These are phyloP conservation scores for Buxus sempervirens DNA, from an alignment of 164 flowering plant genomes.

Conservation along the genomic window DNA sequence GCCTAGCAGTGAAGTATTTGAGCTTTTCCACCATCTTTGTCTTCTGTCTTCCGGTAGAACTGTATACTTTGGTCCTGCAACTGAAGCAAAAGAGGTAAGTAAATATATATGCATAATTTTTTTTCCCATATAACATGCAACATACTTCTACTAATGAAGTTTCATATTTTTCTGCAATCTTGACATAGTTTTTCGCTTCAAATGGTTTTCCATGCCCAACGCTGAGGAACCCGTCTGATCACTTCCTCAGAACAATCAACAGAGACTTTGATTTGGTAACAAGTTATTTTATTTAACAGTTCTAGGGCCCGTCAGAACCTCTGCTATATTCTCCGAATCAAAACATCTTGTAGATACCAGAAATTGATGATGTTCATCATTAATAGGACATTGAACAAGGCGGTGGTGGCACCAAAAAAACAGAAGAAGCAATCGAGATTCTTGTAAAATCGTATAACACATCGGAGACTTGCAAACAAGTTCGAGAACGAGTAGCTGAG, in stretches of 20 bases:
- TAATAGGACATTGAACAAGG: constrained; percentile 39
- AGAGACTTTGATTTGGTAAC: constrained; percentile 65
- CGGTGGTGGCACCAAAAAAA: constrained; percentile 13
- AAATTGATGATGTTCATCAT: not conserved
- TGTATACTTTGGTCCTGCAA: constrained; percentile 57
- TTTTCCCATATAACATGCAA: no score
- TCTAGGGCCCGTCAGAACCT: no score
- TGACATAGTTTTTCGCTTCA: constrained; percentile 49
- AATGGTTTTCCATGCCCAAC: constrained; percentile 76
- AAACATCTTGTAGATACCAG: not conserved
- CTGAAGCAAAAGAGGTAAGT: constrained; percentile 38
- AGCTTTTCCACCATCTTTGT: constrained; percentile 51
- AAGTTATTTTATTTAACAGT: not conserved
- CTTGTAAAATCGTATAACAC: constrained; percentile 46
- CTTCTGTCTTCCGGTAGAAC: constrained; percentile 60
- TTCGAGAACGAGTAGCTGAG: constrained; percentile 20
- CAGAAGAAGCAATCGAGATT: constrained; percentile 40
- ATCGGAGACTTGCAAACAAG: constrained; percentile 29
- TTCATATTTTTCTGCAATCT: not conserved
- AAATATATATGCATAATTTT: no score
- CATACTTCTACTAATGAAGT: not conserved
- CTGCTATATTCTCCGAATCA: not conserved
- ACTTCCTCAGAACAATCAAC: constrained; percentile 68
- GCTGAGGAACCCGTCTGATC: constrained; percentile 75
- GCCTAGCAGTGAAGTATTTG: constrained; percentile 65